Evolutionary conservation across 1,284 basidiomycete species (phyloP), one percentile per base, ranked within the genome.

Genomic region (Ustanciosporium gigantosporum): DNA sequence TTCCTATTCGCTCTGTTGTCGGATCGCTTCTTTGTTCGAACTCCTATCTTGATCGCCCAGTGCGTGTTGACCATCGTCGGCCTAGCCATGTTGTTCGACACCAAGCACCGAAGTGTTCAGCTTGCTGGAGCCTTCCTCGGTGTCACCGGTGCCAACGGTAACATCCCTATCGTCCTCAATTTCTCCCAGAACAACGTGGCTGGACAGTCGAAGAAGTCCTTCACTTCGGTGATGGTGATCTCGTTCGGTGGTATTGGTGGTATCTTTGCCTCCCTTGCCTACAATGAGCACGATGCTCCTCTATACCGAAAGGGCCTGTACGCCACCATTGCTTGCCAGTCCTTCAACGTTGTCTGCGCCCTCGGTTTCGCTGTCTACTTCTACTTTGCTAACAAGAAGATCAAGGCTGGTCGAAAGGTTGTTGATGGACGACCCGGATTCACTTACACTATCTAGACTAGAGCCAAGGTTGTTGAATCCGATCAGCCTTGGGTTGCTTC

Each of bases 201-300:
- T 11, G 70, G 70, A 14, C 78, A 81, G 57, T 73, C 74, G 17
- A 81, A 81, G 68, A 65, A 77, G 41, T 61, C 70, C 17, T 76
- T 78, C 57, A 65, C 73, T n/a, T 72, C 71, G 17, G 79, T 80
- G 23, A 49, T 80, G 34, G 71, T 79, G 35, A 77, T 80, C 45
- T 76, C 72, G 31, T 75, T 78, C 41, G 80, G 79, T 35, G 79
- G 79, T 47, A 53, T 81, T 24, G 81, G 81, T 19, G 81, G 81
- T 44, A 81, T 81, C 64, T 60, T 80, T 43, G 78, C 79, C 15
- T 76, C 75, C 15, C 50, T 73, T 23, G 61, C 70, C 20, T 79
- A 70, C 73, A 70, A 73, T 46, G 56, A 68, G 49, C 52, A 61
- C 50, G 61, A 70, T 20, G 66, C 70, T n/a, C 68, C 69, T 20